phyloP scores from a whole-genome alignment of 345 rosid genomes.

The Euphorbia tirucalli region DNA sequence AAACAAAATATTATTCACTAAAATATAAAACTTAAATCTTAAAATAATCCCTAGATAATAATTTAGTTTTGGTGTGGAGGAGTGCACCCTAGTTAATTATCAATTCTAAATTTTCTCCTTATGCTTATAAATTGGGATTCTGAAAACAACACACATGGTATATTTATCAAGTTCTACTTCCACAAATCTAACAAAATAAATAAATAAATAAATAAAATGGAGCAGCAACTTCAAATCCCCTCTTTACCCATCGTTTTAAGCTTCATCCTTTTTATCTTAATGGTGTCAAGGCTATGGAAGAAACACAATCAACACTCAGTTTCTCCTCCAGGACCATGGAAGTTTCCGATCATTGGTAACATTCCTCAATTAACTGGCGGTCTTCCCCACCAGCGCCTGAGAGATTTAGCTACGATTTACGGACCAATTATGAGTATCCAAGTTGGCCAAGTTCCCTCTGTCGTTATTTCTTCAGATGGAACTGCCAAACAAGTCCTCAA shows the following conservation, averaged over 20 bases:
- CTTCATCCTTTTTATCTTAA: neutral
- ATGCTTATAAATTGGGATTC: too few relatives aligned
- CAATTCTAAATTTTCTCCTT: too few relatives aligned
- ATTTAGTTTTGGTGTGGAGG: too few relatives aligned
- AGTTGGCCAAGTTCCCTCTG: conserved; percentile 1
- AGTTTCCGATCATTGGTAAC: conserved; percentile 38
- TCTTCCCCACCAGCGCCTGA: neutral
- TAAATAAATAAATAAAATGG: too few relatives aligned
- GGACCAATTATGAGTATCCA: conserved; percentile 17
- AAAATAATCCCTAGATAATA: too few relatives aligned
- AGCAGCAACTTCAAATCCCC: neutral
- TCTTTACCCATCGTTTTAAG: neutral
- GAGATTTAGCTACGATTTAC: conserved; percentile 1
- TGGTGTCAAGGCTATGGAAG: neutral
- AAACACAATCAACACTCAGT: neutral
- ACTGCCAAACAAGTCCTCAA: conserved; percentile 7
- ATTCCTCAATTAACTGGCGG: conserved; percentile 21
- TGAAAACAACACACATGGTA: too few relatives aligned
- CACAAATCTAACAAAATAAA: too few relatives aligned
- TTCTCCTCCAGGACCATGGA: conserved; percentile 33
- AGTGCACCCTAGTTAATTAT: too few relatives aligned
- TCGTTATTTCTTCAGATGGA: conserved; percentile 6
- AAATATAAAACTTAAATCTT: too few relatives aligned
- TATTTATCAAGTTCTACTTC: too few relatives aligned
- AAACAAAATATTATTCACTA: too few relatives aligned